Percentiles rank a stretch among this genome's conserved stretches.
Evolutionary conservation across 2,329 filamentous ascomycete genomes (phyloP).

Genomic region (Westerdykella aurantiaca): DNA sequence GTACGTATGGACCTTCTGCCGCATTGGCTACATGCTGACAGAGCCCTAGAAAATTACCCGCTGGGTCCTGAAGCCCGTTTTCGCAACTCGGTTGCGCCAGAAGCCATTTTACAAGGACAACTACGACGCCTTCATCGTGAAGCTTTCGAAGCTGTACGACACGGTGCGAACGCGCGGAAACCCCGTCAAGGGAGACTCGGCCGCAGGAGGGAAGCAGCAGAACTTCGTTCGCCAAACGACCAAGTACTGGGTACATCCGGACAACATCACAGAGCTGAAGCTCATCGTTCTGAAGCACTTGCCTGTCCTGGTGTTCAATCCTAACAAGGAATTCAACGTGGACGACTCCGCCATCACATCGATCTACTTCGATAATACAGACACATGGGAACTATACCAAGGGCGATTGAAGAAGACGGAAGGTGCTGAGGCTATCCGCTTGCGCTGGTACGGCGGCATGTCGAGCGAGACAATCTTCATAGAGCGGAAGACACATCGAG

Average conservation of each 20-base stretch:
- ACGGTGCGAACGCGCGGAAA: conserved; percentile 88
- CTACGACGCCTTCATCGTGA: conserved; percentile 91
- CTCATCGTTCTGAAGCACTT: conserved; percentile 97
- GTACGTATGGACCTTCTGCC: conserved; percentile 46
- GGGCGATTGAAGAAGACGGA: conserved; percentile 96
- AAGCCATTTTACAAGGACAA: conserved; percentile 99
- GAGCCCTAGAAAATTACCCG: conserved; percentile 73
- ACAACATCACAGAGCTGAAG: conserved; percentile 97
- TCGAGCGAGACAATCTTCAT: conserved; percentile 91
- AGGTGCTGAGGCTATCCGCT: conserved; percentile 89
- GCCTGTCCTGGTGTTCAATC: conserved; percentile 93
- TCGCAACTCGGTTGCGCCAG: conserved; percentile 86
- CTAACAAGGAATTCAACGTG: conserved; percentile 89
- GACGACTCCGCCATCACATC: conserved; percentile 94
- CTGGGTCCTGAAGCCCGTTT: conserved; percentile 93
- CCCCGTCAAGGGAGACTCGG: conserved; percentile 83
- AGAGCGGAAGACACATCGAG: conserved; percentile 94
- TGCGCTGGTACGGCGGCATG: conserved; percentile 98
- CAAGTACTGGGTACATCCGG: conserved; percentile 98
- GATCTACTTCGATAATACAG: conserved; percentile 95
- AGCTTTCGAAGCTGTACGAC: conserved; percentile 92
- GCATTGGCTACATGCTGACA: conserved; percentile 1
- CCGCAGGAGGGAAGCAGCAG: conserved; percentile 85
- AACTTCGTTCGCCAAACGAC: conserved; percentile 97
- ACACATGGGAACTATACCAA: conserved; percentile 90